Percentiles rank a stretch among this genome's conserved stretches.
These are phyloP conservation scores for Aspergillus novofumigatus DNA, from an alignment of 2,329 filamentous ascomycete genomes.

Conservation along the genomic window DNA sequence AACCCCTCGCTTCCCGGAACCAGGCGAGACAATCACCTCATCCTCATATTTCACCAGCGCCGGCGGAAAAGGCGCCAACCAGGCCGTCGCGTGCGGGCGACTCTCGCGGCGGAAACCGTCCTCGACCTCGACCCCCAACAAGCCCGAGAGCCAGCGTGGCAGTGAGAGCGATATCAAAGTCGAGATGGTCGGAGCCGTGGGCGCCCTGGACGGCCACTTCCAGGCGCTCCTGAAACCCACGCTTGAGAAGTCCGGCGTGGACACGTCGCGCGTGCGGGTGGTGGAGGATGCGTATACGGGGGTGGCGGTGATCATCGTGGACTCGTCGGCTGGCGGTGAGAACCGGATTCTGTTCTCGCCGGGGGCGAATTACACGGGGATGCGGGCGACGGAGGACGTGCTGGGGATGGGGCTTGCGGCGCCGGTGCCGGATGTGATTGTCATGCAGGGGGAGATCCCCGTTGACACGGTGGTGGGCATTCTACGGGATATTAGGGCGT, in stretches of 20 bases:
- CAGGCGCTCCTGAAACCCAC: constrained; percentile 56
- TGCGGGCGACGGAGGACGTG: constrained; percentile 38
- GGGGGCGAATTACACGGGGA: constrained; percentile 60
- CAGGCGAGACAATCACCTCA: constrained; percentile 83
- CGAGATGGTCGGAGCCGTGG: constrained; percentile 71
- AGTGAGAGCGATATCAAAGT: constrained; percentile 43
- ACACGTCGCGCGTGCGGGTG: constrained; percentile 51
- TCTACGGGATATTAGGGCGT: constrained; percentile 37
- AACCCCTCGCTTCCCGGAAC: constrained; percentile 74
- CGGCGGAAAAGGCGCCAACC: constrained; percentile 94
- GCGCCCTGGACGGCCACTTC: constrained; percentile 58
- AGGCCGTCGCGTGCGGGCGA: constrained; percentile 83
- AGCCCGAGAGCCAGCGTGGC: constrained; percentile 4
- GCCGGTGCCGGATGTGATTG: constrained; percentile 57
- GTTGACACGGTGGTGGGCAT: constrained; percentile 61
- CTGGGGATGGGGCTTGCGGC: constrained; percentile 31
- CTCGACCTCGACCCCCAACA: neutral
- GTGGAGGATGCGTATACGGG: constrained; percentile 56
- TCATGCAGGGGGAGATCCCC: constrained; percentile 77
- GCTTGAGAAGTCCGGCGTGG: constrained; percentile 60
- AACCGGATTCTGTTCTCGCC: constrained; percentile 73
- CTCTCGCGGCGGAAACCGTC: constrained; percentile 58
- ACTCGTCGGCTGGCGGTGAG: constrained; percentile 63
- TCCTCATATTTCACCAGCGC: constrained; percentile 73
- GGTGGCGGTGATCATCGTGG: constrained; percentile 71